phyloP scores from a whole-genome alignment of 1,284 basidiomycete species.

The Melampsora medusae region DNA sequence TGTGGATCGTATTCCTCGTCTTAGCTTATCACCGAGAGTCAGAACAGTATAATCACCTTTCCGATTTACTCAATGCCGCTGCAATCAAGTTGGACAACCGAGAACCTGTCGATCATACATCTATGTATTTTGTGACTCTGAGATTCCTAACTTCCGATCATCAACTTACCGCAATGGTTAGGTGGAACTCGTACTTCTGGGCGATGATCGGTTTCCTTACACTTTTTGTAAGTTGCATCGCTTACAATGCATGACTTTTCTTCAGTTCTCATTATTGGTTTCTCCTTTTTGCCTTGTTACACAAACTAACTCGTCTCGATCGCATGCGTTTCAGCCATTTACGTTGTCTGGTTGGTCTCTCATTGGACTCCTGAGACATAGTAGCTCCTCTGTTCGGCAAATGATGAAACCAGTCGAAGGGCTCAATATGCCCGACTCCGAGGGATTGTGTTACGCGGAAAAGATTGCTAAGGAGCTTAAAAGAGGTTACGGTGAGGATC shows the following conservation, averaged over 20 bases:
- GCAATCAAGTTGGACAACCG: background rate
- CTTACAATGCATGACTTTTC: background rate
- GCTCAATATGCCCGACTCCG: too few species aligned
- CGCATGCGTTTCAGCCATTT: background rate
- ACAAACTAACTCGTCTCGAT: background rate
- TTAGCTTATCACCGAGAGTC: background rate
- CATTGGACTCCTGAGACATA: background rate
- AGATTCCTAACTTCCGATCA: background rate
- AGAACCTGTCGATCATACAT: background rate
- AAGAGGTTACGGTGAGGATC: background rate
- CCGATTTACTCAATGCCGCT: background rate
- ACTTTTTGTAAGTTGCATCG: background rate
- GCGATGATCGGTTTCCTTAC: background rate
- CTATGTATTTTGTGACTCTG: background rate
- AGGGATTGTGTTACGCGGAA: background rate
- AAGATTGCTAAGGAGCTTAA: background rate
- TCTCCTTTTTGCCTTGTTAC: background rate
- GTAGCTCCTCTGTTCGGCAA: background rate
- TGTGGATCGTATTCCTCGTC: background rate
- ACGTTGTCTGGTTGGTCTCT: background rate
- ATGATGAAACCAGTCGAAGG: too few species aligned
- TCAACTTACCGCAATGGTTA: background rate
- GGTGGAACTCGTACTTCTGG: background rate
- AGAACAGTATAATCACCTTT: background rate
- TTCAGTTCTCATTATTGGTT: background rate